These are phyloP conservation scores for Carallia pectinifolia DNA, from an alignment of 345 rosid genomes.

Conservation along the genomic window DNA sequence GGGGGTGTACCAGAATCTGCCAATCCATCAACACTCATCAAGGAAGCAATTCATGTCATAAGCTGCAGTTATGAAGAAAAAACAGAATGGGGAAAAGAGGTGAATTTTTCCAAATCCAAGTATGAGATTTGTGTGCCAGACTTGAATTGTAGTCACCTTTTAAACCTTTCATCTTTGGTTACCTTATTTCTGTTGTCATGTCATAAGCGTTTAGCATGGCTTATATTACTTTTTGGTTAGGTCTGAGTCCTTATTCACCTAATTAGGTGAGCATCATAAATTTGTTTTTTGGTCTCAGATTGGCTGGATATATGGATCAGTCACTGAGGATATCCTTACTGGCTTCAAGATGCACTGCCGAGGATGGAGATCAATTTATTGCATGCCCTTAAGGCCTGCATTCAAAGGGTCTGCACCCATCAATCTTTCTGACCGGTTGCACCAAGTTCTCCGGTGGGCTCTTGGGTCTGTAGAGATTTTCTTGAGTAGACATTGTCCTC, in stretches of 20 bases:
- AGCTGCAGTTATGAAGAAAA: slow-evolving; percentile 95
- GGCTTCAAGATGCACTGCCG: slow-evolving; percentile 99
- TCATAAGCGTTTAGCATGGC: too few relatives aligned
- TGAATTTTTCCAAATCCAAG: slow-evolving; percentile 12
- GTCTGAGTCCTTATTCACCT: not conserved
- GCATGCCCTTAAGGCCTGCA: slow-evolving; percentile 97
- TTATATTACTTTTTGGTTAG: not conserved
- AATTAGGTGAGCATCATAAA: not conserved
- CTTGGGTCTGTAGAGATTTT: slow-evolving; percentile 95
- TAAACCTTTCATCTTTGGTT: too few relatives aligned
- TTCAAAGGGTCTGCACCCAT: slow-evolving; percentile 99
- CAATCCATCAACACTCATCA: slow-evolving; percentile 74
- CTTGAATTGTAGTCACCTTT: not conserved
- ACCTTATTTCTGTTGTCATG: too few relatives aligned
- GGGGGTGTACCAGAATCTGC: slow-evolving; percentile 94
- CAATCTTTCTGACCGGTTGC: slow-evolving; percentile 89
- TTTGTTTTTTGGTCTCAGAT: slow-evolving; percentile 45
- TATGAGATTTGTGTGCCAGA: not conserved
- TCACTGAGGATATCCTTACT: slow-evolving; percentile 91
- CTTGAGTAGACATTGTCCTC: slow-evolving; percentile 94
- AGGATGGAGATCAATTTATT: slow-evolving; percentile 96
- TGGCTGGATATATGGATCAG: slow-evolving; percentile 97
- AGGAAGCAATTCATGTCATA: slow-evolving; percentile 97
- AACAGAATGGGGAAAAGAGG: slow-evolving; percentile 99
- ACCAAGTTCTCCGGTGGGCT: slow-evolving; percentile 98